Evolutionary conservation across 2,329 filamentous ascomycete genomes (phyloP).

Genomic region (Sarocladiaceae sp.): DNA sequence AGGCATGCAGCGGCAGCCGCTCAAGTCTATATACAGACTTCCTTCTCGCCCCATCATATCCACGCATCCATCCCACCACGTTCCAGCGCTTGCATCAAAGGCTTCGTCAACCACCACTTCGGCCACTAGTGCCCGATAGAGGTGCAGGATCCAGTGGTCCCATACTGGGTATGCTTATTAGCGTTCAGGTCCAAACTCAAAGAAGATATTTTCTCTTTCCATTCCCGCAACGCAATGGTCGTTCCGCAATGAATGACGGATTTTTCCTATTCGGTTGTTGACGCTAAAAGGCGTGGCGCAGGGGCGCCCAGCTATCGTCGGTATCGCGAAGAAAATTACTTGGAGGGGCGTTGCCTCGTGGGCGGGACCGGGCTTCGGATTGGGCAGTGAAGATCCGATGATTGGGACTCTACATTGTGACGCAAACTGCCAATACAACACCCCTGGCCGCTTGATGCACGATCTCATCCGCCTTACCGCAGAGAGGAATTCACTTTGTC

Average conservation of each 20-base stretch:
- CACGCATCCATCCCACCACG: conserved; percentile 2
- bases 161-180: neutral
- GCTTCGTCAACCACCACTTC: neutral
- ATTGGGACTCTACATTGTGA: too few relatives aligned
- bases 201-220: neutral
- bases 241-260: too few relatives aligned
- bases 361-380: neutral
- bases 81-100: neutral
- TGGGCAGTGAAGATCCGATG: too few relatives aligned
- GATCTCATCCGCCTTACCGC: neutral
- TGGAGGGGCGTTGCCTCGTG: neutral
- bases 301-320: too few relatives aligned
- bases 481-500: neutral
- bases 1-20: neutral
- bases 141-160: neutral
- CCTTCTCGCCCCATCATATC: neutral
- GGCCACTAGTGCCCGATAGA: neutral
- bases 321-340: too few relatives aligned
- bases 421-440: too few relatives aligned
- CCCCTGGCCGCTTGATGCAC: neutral
- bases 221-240: too few relatives aligned
- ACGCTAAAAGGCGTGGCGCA: conserved; percentile 3
- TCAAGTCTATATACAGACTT: neutral
- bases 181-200: neutral
- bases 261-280: neutral